Evolutionary conservation across 257 asterid species (phyloP).

Genomic region (Linderniella brevidens): DNA sequence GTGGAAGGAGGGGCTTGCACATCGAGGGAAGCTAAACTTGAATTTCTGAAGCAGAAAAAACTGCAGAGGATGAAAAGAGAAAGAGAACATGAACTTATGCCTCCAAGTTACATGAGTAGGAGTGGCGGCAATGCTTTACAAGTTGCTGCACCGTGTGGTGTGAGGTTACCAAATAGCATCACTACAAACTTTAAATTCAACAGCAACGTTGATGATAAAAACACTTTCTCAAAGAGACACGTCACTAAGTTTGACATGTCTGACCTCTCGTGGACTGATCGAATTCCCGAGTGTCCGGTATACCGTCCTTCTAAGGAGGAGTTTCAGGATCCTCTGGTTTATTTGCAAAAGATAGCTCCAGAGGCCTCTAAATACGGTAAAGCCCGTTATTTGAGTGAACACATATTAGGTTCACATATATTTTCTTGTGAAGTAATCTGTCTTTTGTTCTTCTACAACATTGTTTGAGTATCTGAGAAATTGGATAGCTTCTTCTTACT

Average conservation of each 20-base stretch:
- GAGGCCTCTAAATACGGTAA: conserved; percentile 91
- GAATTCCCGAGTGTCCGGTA: conserved; percentile 80
- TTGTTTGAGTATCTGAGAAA: background rate
- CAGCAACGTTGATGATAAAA: conserved; percentile 28
- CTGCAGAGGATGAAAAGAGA: conserved; percentile 59
- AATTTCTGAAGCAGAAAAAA: conserved; percentile 70
- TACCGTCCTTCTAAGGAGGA: conserved; percentile 72
- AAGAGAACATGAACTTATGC: conserved; percentile 24
- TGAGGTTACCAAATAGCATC: conserved; percentile 33
- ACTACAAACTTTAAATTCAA: conserved; percentile 25
- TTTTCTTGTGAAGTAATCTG: background rate
- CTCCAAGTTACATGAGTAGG: conserved; percentile 35
- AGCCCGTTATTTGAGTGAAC: background rate
- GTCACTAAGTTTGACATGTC: conserved; percentile 56
- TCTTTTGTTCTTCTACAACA: too few species aligned
- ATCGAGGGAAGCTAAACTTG: conserved; percentile 72
- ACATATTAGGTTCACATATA: background rate
- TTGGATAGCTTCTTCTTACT: background rate
- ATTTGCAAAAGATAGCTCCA: conserved; percentile 87
- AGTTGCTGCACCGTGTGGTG: conserved; percentile 71
- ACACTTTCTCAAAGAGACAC: conserved; percentile 41
- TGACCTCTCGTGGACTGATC: conserved; percentile 67
- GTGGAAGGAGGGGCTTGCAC: conserved; percentile 73
- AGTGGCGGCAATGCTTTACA: conserved; percentile 69
- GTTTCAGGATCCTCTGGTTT: conserved; percentile 82